Conservation (phyloP, 208 protist species). For the Leishmania guyanensis region DNA sequence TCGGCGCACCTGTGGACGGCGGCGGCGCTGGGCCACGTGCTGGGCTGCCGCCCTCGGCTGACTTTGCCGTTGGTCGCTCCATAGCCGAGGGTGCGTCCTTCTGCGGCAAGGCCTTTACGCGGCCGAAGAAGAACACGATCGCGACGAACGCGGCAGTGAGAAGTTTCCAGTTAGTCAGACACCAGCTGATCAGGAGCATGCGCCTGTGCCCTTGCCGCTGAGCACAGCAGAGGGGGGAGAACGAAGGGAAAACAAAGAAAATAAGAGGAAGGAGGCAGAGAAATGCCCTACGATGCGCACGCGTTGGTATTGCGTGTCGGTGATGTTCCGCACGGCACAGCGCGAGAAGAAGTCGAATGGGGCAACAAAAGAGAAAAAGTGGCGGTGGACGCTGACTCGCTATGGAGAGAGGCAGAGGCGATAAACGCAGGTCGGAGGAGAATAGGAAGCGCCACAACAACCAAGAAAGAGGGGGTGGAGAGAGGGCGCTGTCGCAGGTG, state of each 20-base stretch:
- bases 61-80: not conserved
- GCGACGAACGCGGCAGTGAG: not conserved
- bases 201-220: not conserved
- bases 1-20: not conserved
- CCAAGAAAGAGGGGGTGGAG: not conserved
- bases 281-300: not conserved
- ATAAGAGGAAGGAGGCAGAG: not conserved
- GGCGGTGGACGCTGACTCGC: not conserved
- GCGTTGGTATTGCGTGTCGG: not conserved
- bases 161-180: slow-evolving; percentile 12
- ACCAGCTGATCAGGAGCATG: slow-evolving; percentile 10
- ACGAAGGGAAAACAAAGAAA: not conserved
- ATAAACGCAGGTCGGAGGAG: not conserved
- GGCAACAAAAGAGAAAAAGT: not conserved
- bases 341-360: not conserved
- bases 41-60: not conserved
- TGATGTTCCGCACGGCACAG: not conserved
- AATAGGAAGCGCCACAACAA: no score
- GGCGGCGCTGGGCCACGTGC: not conserved
- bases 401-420: not conserved
- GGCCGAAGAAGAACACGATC: slow-evolving; percentile 12
- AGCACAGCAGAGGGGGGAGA: not conserved
- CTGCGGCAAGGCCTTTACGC: not conserved
- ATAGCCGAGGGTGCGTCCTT: not conserved
- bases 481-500: not conserved